phyloP scores from a whole-genome alignment of 768 basidiomycete species.

The Fomitopsis serialis region DNA sequence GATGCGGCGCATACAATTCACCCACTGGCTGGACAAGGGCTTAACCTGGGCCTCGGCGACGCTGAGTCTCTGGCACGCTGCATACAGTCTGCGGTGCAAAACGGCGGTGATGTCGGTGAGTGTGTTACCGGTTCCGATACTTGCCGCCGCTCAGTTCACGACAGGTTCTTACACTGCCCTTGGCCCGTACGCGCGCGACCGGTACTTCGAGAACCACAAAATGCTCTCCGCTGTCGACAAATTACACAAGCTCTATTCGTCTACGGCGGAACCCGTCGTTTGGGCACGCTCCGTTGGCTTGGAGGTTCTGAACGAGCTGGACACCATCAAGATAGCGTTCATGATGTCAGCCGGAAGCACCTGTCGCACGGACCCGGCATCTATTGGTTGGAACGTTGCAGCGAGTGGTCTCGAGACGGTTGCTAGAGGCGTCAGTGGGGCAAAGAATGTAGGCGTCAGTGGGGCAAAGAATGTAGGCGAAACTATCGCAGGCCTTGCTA shows the following conservation, averaged over 20 bases:
- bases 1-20: slow-evolving; percentile 96
- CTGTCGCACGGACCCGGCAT: slow-evolving; percentile 1
- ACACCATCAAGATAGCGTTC: slow-evolving; percentile 72
- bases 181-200: slow-evolving; percentile 67
- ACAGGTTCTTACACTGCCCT: slow-evolving; percentile 74
- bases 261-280: slow-evolving; percentile 62
- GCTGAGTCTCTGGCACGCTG: slow-evolving; percentile 66
- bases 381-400: slow-evolving; percentile 19
- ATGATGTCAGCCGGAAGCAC: slow-evolving; percentile 74
- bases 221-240: slow-evolving; percentile 85
- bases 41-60: slow-evolving; percentile 92
- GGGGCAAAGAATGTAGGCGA: slow-evolving; percentile 28
- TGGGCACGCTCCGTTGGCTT: slow-evolving; percentile 86
- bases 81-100: slow-evolving; percentile 48
- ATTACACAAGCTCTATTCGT: slow-evolving; percentile 81
- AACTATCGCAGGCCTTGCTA: slow-evolving; percentile 9
- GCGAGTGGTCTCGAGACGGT: slow-evolving; percentile 41
- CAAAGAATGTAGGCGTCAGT: slow-evolving; percentile 30
- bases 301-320: slow-evolving; percentile 88
- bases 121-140: neutral
- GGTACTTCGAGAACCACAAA: slow-evolving; percentile 85
- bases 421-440: slow-evolving; percentile 29
- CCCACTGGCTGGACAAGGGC: slow-evolving; percentile 92
- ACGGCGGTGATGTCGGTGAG: slow-evolving; percentile 83
- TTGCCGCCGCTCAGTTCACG: neutral